A percentile compares a stretch with the other conserved stretches of the same genome.
Conservation (phyloP, 345 rosid species). For the Gossypium raimondii region DNA sequence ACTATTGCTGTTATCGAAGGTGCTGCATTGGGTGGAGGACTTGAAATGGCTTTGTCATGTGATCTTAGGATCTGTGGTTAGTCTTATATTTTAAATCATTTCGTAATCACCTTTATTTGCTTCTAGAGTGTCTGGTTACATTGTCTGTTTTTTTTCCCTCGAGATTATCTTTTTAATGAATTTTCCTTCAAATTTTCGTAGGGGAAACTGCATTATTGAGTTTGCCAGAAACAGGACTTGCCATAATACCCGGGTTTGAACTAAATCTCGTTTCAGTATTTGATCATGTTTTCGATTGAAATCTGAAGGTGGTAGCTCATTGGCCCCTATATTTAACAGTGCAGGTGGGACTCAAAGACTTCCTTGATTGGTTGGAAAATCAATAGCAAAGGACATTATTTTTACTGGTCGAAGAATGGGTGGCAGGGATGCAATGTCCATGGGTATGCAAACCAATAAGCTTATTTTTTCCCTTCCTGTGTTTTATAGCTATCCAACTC, state of each 20-base stretch:
- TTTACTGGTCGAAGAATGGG: conserved; percentile 70
- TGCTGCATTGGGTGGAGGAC: conserved; percentile 92
- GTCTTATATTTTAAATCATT: conserved; percentile 9
- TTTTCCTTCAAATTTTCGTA: conserved; percentile 22
- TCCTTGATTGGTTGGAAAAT: conserved; percentile 76
- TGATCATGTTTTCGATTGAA: not conserved
- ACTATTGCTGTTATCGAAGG: conserved; percentile 91
- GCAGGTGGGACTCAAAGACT: conserved; percentile 95
- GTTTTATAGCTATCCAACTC: not conserved
- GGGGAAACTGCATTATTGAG: conserved; percentile 77
- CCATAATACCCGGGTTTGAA: conserved; percentile 83
- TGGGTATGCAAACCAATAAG: conserved; percentile 40
- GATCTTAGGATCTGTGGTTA: conserved; percentile 91
- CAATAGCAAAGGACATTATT: conserved; percentile 80
- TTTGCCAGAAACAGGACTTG: conserved; percentile 97
- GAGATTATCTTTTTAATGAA: not conserved
- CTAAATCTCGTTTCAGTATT: not conserved
- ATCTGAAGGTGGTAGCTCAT: not conserved
- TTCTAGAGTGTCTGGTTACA: not conserved
- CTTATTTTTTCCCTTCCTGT: not conserved
- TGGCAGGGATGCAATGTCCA: conserved; percentile 62
- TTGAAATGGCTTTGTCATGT: conserved; percentile 90
- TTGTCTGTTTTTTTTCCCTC: not conserved
- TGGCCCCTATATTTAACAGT: conserved; percentile 34
- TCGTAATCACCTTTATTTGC: not conserved